Evolutionary conservation across 2,329 filamentous ascomycete species (phyloP), one percentile per base, ranked within the genome.

Genomic region (Fusarium miscanthi): DNA sequence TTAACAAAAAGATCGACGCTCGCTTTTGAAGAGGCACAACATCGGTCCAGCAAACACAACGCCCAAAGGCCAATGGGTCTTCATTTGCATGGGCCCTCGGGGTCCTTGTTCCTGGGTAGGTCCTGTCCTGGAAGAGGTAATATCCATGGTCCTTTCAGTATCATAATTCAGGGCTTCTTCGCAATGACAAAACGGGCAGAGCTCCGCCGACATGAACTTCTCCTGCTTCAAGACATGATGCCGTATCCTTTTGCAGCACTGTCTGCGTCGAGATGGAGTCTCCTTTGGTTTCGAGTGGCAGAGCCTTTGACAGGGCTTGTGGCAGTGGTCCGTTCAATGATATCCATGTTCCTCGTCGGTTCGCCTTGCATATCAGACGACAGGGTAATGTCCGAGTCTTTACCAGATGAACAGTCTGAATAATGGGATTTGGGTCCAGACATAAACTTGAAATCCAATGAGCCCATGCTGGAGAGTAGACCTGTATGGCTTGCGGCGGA

Each of bases 381-480:
- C 35, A 73, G 52, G 10, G 66, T 51, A 35, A 71, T 53, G 14
- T 23, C 40, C n/a, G 60, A 66, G 23, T 49, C 70, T 41, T 70
- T 63, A 41, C 66, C 45, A 33, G 38, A 31, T 46, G 70, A 57
- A 45, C 33, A 31, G 8, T 37, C 52, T n/a, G 58, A 67, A 35
- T 56, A 42, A 31, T 63, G 48, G 21, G 54, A 71, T 53, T 57
- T 57, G 14, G 49, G 66, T 43, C 70, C 70, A 38, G 69, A 14
- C 70, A 72, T 73, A 31, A 57, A 41, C 31, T 66, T 66, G 35
- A 70, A 69, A 23, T 51, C 21, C 65, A 72, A 27, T 23, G 52
- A 59, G 35, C 53, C 60, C 41, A 40, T 31, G 33, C 48, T 49
- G 19, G 69, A 59, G 27, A 70, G 52, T 33, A 53, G 38, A 19